Evolutionary conservation across 306 rosid genomes (phyloP), one percentile per base, ranked within the genome.

Genomic region (Alnus rubra): DNA sequence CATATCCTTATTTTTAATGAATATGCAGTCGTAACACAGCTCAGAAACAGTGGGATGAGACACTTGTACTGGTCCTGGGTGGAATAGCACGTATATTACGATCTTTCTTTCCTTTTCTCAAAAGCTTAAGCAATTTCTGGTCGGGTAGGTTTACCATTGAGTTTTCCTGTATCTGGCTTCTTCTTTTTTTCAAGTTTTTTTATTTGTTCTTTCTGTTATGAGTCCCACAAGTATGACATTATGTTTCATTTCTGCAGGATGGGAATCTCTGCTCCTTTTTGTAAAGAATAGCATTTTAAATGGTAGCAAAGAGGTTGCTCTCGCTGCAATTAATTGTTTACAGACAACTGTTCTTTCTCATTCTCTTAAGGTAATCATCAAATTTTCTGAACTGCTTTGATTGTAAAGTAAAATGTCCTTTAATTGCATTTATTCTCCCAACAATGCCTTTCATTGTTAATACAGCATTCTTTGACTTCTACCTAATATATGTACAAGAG

Each of bases 1-100:
- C 37, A 72, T 69, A n/a, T 53, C 56, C 37, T 74, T 56, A n/a
- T 73, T 15, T 74, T 88, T 75, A 58, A 80, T 88, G 48, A 60
- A 80, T 84, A 73, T 89, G 86, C 91, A 94, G 98, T 86, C 98
- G 98, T 74, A 94, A 94, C 87, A 94, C 98, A 1, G 97, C 95
- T 86, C 98, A 94, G 87, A 94, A 94, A 83, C 98, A 94, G 85
- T 94, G 98, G 98, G 98, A 94, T 80, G 98, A 94, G 87, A 91
- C 98, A 39, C 91, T 94, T 48, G 95, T 92, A 76, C 89, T 94
- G 54, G 97, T 94, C 83, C 91, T 92, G 78, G 96, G 95, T 73
- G 97, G 98, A 80, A 87, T 94, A 86, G 90, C 97, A 31, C 98
- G 98, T 53, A 87, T 94, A 82, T 82, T 94, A 45, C 91, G 98